Base-by-base conservation (phyloP, 345 rosid genomes). In the Sonneratia caseolaris region DNA sequence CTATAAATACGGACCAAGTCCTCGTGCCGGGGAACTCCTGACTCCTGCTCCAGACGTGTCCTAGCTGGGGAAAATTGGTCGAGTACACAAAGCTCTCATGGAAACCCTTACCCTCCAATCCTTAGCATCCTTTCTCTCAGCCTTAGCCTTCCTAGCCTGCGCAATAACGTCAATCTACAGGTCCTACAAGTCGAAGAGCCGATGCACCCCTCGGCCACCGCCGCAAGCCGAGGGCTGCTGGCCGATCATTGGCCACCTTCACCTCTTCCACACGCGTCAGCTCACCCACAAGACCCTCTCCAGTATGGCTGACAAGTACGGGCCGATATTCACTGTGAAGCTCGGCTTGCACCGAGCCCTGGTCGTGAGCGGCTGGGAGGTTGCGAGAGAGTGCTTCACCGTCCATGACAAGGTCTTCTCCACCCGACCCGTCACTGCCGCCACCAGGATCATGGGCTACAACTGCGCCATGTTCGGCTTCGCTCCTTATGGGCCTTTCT, bases 161-260 rank as follows among this genome's bases (percentile, higher is more conserved):
- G n/a, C n/a, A n/a, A 40, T 40, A 40, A 7, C 43, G 4, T 3
- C 43, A 40, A 3, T 40, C 43, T 40, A 40, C 43, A 40, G 7
- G 43, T 40, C 43, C 4, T 7, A 40, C 43, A 40, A 40, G 43
- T 40, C 43, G 43, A 40, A 40, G 43, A 3, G 43, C 4, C 43
- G 4, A 40, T 40, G 43, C 43, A 40, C 43, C 43, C 43, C 43
- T 7, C 43, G 43, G 43, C 43, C 43, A 7, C 43, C 43, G 43
- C 43, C 43, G 3, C 43, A 40, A 7, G 43, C 43, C 7, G 43
- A 7, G 43, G 43, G 43, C 43, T 40, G 43, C 43, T 81, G 80
- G 82, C 86, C 83, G 16, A 24, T 83, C n/a, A 70, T 83, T 11
- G 85, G 88, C 11, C 85, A 81, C 68, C 42, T 78, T 73, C 82